Evolutionary conservation across 176 grass and related monocot species (phyloP).

Genomic region (Secale cereale): DNA sequence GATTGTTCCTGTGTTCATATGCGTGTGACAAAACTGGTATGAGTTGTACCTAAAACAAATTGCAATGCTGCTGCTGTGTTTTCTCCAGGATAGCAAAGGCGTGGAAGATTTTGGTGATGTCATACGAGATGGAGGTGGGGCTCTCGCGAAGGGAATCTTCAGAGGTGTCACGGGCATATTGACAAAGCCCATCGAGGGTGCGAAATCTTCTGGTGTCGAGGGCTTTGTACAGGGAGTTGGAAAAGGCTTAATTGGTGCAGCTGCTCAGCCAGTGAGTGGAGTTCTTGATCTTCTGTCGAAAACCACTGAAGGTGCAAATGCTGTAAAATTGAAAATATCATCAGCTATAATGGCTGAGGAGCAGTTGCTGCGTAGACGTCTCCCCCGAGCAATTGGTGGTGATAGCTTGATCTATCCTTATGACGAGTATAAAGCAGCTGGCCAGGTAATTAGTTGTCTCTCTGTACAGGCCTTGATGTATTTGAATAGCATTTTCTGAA

Average conservation of each 20-base stretch:
- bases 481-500: slow-evolving; percentile 15
- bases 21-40: not conserved
- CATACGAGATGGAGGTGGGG: slow-evolving; percentile 95
- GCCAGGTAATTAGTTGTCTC: slow-evolving; percentile 68
- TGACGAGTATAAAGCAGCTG: slow-evolving; percentile 82
- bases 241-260: slow-evolving; percentile 95
- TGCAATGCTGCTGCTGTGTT: slow-evolving; percentile 2
- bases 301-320: slow-evolving; percentile 99
- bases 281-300: slow-evolving; percentile 96
- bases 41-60: slow-evolving; percentile 2
- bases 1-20: slow-evolving; percentile 5
- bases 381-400: slow-evolving; percentile 81
- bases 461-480: slow-evolving; percentile 16
- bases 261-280: slow-evolving; percentile 95
- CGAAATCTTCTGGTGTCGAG: slow-evolving; percentile 94
- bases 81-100: slow-evolving; percentile 95
- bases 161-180: slow-evolving; percentile 98
- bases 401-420: slow-evolving; percentile 91
- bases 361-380: slow-evolving; percentile 68
- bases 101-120: slow-evolving; percentile 98
- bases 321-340: slow-evolving; percentile 95
- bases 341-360: slow-evolving; percentile 97
- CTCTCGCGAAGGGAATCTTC: slow-evolving; percentile 91
- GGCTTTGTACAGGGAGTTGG: slow-evolving; percentile 96
- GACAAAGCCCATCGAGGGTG: slow-evolving; percentile 96